Evolutionary conservation across 345 rosid genomes (phyloP), one percentile per base, ranked within the genome.

Genomic region (Populus tremula): DNA sequence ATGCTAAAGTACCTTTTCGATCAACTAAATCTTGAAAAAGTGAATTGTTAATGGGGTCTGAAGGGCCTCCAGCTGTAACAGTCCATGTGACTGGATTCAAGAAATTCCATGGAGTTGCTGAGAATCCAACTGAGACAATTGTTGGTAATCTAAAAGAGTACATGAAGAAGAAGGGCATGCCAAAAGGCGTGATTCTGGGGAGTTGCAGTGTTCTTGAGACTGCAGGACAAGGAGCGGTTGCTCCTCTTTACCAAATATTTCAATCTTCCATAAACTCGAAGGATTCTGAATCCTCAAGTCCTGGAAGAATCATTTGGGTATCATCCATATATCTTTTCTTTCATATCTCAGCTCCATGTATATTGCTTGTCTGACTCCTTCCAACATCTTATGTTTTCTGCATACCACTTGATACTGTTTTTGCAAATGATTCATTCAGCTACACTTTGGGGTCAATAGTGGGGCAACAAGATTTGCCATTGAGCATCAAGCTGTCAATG

Each of bases 81-180:
- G 79, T 96, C 66, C 89, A 96, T 76, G 87, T 93, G 82, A 96
- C 99, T 0, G 98, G 99, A 17, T 96, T 96, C 84, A 93, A 96
- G 87, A 96, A 92, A 85, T 93, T 96, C 83, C 98, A 93, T 89
- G 99, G 99, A 76, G 99, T 93, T 82, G 84, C 97, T 21, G 98
- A 91, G 84, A 96, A 96, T 84, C 99, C 98, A 27, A 93, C 97
- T 0, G 98, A 96, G 87, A 88, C 89, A 61, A 88, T 92, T 77
- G 97, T 88, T 43, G 79, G 76, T 74, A 91, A 89, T 81, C 79
- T 96, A 66, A 86, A 82, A 83, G 97, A 96, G 61, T 92, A 89
- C 76, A 82, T 85, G 84, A 84, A 85, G 69, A 96, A 88, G 88
- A 91, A 84, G 73, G 87, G 92, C 77, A 66, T 87, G 74, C 92